These are phyloP conservation scores for Lophium mytilinum DNA, from an alignment of 495 filamentous ascomycete genomes.

Conservation along the genomic window DNA sequence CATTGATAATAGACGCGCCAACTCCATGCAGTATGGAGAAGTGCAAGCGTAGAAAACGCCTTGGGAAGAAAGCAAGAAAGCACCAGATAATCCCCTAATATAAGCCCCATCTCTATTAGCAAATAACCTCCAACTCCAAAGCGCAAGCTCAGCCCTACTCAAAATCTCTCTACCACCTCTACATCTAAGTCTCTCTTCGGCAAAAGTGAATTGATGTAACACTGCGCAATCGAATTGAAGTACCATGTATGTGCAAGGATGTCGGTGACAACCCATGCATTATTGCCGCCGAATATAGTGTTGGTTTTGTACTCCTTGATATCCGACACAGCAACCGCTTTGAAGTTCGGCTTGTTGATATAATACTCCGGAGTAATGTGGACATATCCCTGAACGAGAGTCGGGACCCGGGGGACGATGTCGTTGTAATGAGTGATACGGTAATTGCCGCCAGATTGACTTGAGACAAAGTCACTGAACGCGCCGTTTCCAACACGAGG, in stretches of 20 bases:
- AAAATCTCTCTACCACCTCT: not conserved
- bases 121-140: not conserved
- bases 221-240: conserved; percentile 28
- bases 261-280: conserved; percentile 32
- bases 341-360: conserved; percentile 38
- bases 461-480: conserved; percentile 49
- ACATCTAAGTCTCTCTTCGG: not conserved
- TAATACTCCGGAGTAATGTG: conserved; percentile 68
- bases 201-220: conserved; percentile 1
- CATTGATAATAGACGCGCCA: too few species aligned
- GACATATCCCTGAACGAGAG: conserved; percentile 44
- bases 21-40: too few species aligned
- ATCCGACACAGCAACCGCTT: conserved; percentile 35
- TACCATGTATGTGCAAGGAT: conserved; percentile 43
- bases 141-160: not conserved
- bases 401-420: conserved; percentile 57
- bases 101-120: not conserved
- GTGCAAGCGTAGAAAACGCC: too few species aligned
- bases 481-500: conserved; percentile 57
- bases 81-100: too few species aligned
- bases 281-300: conserved; percentile 38
- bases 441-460: conserved; percentile 49
- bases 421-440: conserved; percentile 64
- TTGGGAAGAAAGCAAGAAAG: too few species aligned
- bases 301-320: conserved; percentile 35